These are phyloP conservation scores for Drechslerella dactyloides DNA, from an alignment of 2,329 filamentous ascomycete genomes.

Conservation along the genomic window DNA sequence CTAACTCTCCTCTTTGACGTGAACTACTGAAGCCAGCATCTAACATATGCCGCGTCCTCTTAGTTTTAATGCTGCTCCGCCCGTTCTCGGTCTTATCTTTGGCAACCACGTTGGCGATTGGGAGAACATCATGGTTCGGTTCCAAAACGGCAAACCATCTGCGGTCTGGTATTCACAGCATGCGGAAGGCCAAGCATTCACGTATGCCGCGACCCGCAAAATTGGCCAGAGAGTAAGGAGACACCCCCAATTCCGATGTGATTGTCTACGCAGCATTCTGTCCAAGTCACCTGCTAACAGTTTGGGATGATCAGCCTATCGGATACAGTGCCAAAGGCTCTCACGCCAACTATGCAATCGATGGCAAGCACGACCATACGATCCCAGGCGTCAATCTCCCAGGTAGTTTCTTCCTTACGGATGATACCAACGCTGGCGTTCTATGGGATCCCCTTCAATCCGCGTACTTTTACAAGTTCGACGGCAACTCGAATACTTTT, in stretches of 20 bases:
- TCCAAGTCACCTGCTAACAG: conserved; percentile 9
- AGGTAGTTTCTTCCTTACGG: conserved; percentile 61
- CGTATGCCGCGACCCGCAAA: conserved; percentile 65
- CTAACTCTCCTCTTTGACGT: not conserved
- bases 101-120: conserved; percentile 71
- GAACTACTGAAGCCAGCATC: not conserved
- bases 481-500: conserved; percentile 60
- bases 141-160: conserved; percentile 64
- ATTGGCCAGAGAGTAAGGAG: conserved; percentile 56
- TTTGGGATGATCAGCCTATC: conserved; percentile 61
- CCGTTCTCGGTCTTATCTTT: conserved; percentile 73
- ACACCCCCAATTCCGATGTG: not conserved
- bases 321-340: conserved; percentile 67
- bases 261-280: not conserved
- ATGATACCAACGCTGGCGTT: conserved; percentile 64
- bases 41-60: conserved; percentile 67
- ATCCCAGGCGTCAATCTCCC: conserved; percentile 68
- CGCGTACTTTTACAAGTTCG: conserved; percentile 66
- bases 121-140: conserved; percentile 73
- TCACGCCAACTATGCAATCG: conserved; percentile 70
- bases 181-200: conserved; percentile 68
- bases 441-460: conserved; percentile 68
- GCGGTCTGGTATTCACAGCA: conserved; percentile 71
- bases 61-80: conserved; percentile 94
- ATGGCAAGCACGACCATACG: conserved; percentile 68